phyloP scores from a whole-genome alignment of 805 yeast genomes.

The Starmera pachycereana region DNA sequence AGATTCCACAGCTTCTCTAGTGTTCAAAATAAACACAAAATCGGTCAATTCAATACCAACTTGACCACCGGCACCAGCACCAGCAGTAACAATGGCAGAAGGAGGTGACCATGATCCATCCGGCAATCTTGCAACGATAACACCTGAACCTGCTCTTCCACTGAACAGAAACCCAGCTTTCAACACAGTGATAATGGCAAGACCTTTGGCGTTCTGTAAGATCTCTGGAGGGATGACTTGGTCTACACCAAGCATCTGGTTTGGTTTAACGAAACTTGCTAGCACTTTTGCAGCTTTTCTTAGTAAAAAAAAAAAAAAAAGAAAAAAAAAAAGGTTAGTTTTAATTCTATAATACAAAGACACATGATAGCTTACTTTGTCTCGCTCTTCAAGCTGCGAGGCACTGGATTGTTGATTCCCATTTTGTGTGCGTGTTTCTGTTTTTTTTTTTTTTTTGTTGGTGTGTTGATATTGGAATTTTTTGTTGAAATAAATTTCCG shows the following conservation, averaged over 20 bases:
- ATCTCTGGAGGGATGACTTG: constrained; percentile 83
- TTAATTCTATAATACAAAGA: too few relatives aligned
- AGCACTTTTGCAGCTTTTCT: constrained; percentile 91
- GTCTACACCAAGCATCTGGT: constrained; percentile 85
- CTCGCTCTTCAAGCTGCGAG: constrained; percentile 80
- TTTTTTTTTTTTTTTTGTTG: neutral
- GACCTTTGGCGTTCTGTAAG: constrained; percentile 82
- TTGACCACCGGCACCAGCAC: constrained; percentile 98
- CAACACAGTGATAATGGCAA: constrained; percentile 85
- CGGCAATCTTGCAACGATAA: constrained; percentile 84
- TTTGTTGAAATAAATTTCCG: neutral
- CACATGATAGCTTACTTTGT: too few relatives aligned
- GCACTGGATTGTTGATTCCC: constrained; percentile 92
- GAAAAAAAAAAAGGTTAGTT: neutral
- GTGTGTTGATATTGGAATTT: neutral
- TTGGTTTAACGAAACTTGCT: constrained; percentile 86
- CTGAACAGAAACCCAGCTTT: constrained; percentile 95
- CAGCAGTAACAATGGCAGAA: constrained; percentile 89
- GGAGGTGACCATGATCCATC: constrained; percentile 99
- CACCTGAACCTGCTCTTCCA: constrained; percentile 97
- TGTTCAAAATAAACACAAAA: constrained; percentile 86
- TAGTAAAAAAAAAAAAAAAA: neutral
- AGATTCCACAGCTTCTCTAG: constrained; percentile 80
- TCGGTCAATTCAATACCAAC: constrained; percentile 95
- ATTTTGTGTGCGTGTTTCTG: constrained; percentile 22